Conservation (phyloP, 2,329 filamentous ascomycete genomes). For the Corinectria fuckeliana region DNA sequence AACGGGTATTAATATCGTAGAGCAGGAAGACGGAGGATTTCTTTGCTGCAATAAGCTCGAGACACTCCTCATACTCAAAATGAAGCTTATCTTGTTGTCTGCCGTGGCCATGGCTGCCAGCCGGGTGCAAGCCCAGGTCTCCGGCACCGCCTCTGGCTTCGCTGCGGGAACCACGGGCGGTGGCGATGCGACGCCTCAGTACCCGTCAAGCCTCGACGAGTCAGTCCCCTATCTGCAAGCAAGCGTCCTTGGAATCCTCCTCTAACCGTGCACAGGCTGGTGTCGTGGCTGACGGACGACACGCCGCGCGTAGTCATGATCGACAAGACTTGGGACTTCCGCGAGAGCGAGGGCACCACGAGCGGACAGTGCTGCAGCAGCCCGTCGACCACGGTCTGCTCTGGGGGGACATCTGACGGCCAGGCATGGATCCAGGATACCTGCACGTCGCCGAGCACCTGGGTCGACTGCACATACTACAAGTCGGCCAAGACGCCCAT, state of each 20-base stretch:
- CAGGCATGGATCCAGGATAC: conserved; percentile 44
- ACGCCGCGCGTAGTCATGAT: conserved; percentile 63
- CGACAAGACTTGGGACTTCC: conserved; percentile 62
- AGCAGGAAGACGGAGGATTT: too few species aligned
- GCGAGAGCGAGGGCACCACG: conserved; percentile 57
- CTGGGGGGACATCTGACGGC: conserved; percentile 5
- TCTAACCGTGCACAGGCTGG: conserved; percentile 1
- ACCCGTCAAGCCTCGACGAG: conserved; percentile 59
- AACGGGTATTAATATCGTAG: background rate
- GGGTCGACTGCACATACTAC: conserved; percentile 49
- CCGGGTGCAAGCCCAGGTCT: conserved; percentile 31
- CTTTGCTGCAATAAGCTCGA: background rate
- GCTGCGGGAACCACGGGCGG: conserved; percentile 64
- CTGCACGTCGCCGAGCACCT: conserved; percentile 63
- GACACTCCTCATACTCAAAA: background rate
- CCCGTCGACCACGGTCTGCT: conserved; percentile 41
- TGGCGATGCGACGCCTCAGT: conserved; percentile 59
- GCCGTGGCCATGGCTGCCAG: background rate
- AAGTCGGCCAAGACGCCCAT: conserved; percentile 58
- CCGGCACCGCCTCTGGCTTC: conserved; percentile 49
- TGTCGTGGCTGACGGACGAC: conserved; percentile 59
- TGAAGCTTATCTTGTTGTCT: conserved; percentile 12
- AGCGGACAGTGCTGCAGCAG: conserved; percentile 62
- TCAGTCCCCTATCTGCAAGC: conserved; percentile 47
- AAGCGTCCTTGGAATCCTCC: background rate